Percentiles rank a stretch among this genome's conserved stretches.
Evolutionary conservation across 352 stramenopile species (phyloP).

Genomic region (Globisporangium alternatum): DNA sequence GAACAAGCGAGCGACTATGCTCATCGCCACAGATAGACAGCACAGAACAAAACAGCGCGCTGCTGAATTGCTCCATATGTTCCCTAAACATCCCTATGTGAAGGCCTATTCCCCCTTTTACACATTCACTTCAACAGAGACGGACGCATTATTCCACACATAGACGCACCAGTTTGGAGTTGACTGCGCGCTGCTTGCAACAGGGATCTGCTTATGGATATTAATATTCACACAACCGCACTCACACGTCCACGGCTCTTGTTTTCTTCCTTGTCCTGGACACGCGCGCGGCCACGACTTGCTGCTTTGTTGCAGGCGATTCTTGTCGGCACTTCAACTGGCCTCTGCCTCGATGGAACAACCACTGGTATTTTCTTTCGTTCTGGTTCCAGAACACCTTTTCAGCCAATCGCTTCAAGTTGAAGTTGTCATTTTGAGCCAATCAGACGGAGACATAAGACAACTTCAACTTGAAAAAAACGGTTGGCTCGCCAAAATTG

Average conservation of each 20-base stretch:
- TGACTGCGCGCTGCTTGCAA: not conserved
- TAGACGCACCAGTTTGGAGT: conserved; percentile 3
- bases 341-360: conserved; percentile 3
- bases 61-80: not conserved
- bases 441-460: conserved; percentile 12
- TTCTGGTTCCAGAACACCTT: conserved; percentile 6
- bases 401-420: conserved; percentile 12
- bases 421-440: conserved; percentile 17
- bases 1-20: not conserved
- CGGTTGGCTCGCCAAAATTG: conserved; percentile 7
- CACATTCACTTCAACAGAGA: conserved; percentile 9
- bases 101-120: conserved; percentile 2
- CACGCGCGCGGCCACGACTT: not conserved
- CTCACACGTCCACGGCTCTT: not conserved
- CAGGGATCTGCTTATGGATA: not conserved
- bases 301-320: not conserved
- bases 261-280: not conserved
- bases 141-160: not conserved
- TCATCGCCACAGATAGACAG: not conserved
- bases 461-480: conserved; percentile 40
- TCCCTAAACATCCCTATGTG: not conserved
- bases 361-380: conserved; percentile 17
- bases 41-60: not conserved
- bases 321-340: conserved; percentile 2
- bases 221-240: not conserved